Evolutionary conservation across 1,139 yeast genomes (phyloP), one percentile per base, ranked within the genome.

Genomic region (Lipomyces yarrowii): DNA sequence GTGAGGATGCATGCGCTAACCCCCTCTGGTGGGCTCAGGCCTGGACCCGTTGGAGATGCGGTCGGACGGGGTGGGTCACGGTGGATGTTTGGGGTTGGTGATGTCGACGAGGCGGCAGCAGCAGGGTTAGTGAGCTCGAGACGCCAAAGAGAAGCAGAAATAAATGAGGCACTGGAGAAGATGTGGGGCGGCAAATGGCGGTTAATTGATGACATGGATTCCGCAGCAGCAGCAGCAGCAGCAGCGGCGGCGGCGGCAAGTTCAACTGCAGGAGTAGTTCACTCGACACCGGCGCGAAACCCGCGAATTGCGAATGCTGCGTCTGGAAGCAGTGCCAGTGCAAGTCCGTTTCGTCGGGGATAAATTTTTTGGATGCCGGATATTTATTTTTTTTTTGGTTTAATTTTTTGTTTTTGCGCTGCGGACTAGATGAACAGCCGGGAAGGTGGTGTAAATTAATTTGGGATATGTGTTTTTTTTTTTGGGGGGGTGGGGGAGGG

Each of bases 131-230:
- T 42, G 21, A 18, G 48, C 8, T n/a, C 21, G 48, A n/a, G 48
- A 21, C 48, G 4, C 6, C 11, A 32, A 18, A 39, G 15, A 15
- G 30, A 11, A 10, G 63, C 46, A 26, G 61, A 61, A 15, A 32
- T 61, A 11, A 18, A 37, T 7, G 32, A 7, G 21, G 63, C 56
- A 8, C 11, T 61, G 42, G 56, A 33, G 37, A 53, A 61, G 46
- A 53, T 67, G 64, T 67, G 69, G 69, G 56, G 23, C 26, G 69
- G 69, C 3, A 39, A 52, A 30, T 67, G 69, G 69, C 56, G 60
- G 37, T n/a, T 65, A 13, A 57, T 63, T n/a, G 68, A 65, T 26
- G 57, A 62, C 21, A 13, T 39, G 21, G 13, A 42, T 15, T 2
- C 42, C 1, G n/a, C 42, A 13, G 42, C 15, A 37, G 42, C 15